Evolutionary conservation across 257 asterid species (phyloP).

Genomic region (Plantago elongata): DNA sequence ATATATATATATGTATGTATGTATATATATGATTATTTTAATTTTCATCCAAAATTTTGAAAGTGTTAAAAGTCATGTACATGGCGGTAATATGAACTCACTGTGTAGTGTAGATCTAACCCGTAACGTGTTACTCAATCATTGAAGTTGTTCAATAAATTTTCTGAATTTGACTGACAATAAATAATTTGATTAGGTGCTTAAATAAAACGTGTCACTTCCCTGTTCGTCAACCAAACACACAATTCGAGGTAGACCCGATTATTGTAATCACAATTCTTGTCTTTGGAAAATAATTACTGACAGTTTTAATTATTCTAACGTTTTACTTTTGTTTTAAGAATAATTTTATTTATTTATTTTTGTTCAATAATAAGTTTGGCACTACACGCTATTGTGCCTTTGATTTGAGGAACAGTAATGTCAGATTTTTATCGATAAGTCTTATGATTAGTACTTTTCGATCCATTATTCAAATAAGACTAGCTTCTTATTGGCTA

Average conservation of each 20-base stretch:
- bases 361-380: neutral
- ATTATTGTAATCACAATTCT: constrained; percentile 13
- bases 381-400: constrained; percentile 17
- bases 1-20: too few species aligned
- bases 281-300: constrained; percentile 25
- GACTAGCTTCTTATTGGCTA: too few species aligned
- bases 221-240: constrained; percentile 21
- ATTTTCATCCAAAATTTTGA: too few species aligned
- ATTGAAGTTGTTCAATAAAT: too few species aligned
- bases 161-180: too few species aligned
- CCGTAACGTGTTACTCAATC: too few species aligned
- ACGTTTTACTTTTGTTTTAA: constrained; percentile 24
- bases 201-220: too few species aligned
- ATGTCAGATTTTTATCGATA: constrained; percentile 42
- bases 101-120: too few species aligned
- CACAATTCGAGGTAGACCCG: constrained; percentile 24
- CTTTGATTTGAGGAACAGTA: constrained; percentile 31
- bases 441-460: constrained; percentile 9
- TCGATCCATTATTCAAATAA: neutral
- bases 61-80: too few species aligned
- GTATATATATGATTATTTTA: too few species aligned
- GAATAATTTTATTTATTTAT: constrained; percentile 17
- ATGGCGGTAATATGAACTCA: too few species aligned
- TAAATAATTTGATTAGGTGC: too few species aligned
- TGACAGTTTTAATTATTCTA: constrained; percentile 29